Evolutionary conservation across 1,284 basidiomycete genomes (phyloP).

Genomic region (Ceratobasidium sp.): DNA sequence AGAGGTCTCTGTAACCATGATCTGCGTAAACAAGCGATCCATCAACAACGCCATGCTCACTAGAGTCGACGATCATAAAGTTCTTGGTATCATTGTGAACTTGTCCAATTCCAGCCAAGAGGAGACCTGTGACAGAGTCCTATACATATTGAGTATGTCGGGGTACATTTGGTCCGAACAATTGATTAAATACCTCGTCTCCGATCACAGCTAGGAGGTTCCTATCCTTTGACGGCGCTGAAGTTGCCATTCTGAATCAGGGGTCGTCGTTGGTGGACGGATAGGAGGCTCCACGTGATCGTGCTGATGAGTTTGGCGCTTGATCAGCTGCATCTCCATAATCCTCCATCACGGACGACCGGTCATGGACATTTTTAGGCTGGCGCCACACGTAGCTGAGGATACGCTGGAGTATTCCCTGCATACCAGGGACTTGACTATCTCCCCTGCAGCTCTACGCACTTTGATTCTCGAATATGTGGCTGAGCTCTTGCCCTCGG

Average conservation of each 20-base stretch:
- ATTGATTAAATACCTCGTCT: conserved; percentile 72
- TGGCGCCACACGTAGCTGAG: conserved; percentile 78
- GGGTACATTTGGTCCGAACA: no score
- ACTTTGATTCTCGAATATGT: conserved; percentile 69
- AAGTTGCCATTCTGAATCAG: conserved; percentile 44
- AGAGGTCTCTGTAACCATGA: conserved; percentile 78
- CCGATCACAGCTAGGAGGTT: conserved; percentile 91
- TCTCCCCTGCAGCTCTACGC: conserved; percentile 70
- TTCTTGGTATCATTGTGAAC: conserved; percentile 91
- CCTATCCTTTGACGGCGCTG: conserved; percentile 75
- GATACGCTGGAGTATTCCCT: conserved; percentile 81
- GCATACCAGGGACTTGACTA: conserved; percentile 65
- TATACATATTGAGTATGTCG: conserved; percentile 48
- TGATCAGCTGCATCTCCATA: conserved; percentile 21
- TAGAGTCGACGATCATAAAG: conserved; percentile 90
- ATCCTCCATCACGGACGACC: neutral
- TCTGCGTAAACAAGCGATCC: neutral
- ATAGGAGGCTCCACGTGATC: conserved; percentile 34
- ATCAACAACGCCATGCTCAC: conserved; percentile 56
- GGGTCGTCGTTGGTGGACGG: conserved; percentile 14
- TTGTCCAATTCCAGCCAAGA: conserved; percentile 91
- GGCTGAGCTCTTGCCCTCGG: conserved; percentile 57
- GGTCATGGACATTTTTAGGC: conserved; percentile 64
- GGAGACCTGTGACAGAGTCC: conserved; percentile 94
- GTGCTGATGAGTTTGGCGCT: neutral